These are phyloP conservation scores for Aureobasidium sp. DNA, from an alignment of 2,329 filamentous ascomycete species.

Conservation along the genomic window DNA sequence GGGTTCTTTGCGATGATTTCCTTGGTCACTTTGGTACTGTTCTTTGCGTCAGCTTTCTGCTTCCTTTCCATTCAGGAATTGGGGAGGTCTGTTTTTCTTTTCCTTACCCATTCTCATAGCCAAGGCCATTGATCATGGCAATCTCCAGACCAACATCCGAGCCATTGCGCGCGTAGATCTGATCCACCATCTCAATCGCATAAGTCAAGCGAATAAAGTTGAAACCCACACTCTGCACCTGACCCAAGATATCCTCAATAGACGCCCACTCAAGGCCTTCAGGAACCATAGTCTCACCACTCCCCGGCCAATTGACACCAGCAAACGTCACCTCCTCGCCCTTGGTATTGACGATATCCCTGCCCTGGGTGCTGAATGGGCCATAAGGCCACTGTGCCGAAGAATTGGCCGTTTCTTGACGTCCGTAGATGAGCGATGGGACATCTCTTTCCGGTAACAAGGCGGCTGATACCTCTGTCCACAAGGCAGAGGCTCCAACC, in stretches of 20 bases:
- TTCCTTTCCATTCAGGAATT: neutral
- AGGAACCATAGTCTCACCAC: constrained; percentile 53
- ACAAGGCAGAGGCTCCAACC: neutral
- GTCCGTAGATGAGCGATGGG: neutral
- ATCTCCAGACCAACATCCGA: constrained; percentile 15
- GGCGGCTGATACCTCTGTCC: neutral
- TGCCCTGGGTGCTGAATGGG: constrained; percentile 20
- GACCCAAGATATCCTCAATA: constrained; percentile 44
- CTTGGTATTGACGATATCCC: constrained; percentile 27
- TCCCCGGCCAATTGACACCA: constrained; percentile 54
- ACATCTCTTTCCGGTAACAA: constrained; percentile 1
- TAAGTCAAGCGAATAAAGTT: constrained; percentile 56
- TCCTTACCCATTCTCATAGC: constrained; percentile 40
- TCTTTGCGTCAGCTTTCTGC: neutral
- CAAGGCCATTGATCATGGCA: constrained; percentile 30
- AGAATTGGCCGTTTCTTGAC: neutral
- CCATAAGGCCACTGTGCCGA: constrained; percentile 1
- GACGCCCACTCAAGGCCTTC: constrained; percentile 56
- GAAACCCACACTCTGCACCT: constrained; percentile 51
- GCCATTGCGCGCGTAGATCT: constrained; percentile 16
- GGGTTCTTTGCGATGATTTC: constrained; percentile 51
- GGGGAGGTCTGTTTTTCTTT: no score
- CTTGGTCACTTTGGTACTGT: constrained; percentile 35
- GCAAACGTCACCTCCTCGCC: constrained; percentile 35
- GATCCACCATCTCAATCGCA: constrained; percentile 55